Conservation (phyloP, 345 rosid genomes). For the Citrus medica region DNA sequence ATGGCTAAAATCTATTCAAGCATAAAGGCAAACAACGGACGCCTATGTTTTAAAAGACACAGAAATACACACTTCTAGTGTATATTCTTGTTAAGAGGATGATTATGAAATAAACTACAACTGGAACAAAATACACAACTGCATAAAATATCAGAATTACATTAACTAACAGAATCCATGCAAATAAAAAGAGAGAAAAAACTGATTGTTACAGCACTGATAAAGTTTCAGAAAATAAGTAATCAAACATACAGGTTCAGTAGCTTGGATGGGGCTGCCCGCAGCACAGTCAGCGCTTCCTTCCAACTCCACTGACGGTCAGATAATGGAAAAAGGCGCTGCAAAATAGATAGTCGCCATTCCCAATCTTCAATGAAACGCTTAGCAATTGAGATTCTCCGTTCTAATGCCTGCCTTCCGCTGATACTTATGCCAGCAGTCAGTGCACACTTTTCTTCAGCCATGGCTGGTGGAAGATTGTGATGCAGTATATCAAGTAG, state of each 20-base stretch:
- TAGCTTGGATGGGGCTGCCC: slow-evolving; percentile 90
- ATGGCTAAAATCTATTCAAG: background rate
- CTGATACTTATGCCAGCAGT: slow-evolving; percentile 48
- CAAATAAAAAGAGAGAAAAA: slow-evolving; percentile 11
- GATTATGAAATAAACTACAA: background rate
- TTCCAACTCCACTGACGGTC: slow-evolving; percentile 89
- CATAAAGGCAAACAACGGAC: background rate
- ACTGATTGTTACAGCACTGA: background rate
- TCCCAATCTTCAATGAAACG: slow-evolving; percentile 92
- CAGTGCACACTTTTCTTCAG: slow-evolving; percentile 51
- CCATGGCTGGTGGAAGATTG: slow-evolving; percentile 57
- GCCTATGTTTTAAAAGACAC: background rate
- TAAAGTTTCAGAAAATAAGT: slow-evolving; percentile 2
- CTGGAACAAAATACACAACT: background rate
- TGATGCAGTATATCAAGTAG: slow-evolving; percentile 64
- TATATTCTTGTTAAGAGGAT: background rate
- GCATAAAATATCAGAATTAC: background rate
- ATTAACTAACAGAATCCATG: background rate
- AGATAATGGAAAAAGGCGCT: slow-evolving; percentile 85
- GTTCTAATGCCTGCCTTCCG: slow-evolving; percentile 81
- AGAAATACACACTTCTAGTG: background rate
- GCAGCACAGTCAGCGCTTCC: slow-evolving; percentile 83
- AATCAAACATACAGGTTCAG: slow-evolving; percentile 75
- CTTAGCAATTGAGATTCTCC: slow-evolving; percentile 74
- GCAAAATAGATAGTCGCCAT: slow-evolving; percentile 92